These are phyloP conservation scores for Rachicladosporium sp. DNA, from an alignment of 2,329 filamentous ascomycete genomes.

Conservation along the genomic window DNA sequence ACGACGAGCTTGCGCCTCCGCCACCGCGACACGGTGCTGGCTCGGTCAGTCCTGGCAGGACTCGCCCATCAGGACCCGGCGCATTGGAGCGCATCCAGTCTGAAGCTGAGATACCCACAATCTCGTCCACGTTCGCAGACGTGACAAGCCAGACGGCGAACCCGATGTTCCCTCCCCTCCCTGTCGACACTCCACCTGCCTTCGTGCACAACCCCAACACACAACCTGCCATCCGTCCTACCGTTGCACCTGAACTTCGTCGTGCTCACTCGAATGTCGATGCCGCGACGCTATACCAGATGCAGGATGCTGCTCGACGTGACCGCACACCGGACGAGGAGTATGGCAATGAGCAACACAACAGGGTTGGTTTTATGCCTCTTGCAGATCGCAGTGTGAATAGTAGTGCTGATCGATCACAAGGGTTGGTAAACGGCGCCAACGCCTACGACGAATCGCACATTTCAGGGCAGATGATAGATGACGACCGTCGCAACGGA, in stretches of 20 bases:
- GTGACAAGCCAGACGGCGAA: neutral
- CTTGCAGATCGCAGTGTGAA: conserved; percentile 20
- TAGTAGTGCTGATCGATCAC: conserved; percentile 25
- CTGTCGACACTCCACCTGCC: conserved; percentile 64
- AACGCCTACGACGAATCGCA: no score
- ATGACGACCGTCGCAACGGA: no score
- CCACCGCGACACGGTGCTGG: conserved; percentile 27
- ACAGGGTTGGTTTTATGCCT: conserved; percentile 5
- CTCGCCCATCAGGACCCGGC: conserved; percentile 16
- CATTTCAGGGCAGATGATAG: no score
- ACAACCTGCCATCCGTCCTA: conserved; percentile 55
- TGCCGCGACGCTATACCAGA: conserved; percentile 63
- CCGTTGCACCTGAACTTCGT: conserved; percentile 64
- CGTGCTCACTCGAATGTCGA: conserved; percentile 78
- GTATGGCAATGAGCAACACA: conserved; percentile 9
- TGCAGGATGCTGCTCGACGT: conserved; percentile 51
- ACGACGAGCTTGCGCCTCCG: conserved; percentile 26
- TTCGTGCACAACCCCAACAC: conserved; percentile 66
- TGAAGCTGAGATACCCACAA: conserved; percentile 40
- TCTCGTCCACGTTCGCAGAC: conserved; percentile 27
- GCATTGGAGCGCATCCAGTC: conserved; percentile 45
- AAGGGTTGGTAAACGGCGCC: conserved; percentile 10
- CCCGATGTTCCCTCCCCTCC: conserved; percentile 34
- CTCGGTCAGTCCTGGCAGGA: conserved; percentile 2
- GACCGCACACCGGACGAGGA: conserved; percentile 19